Evolutionary conservation across 2,329 filamentous ascomycete species (phyloP), one percentile per base, ranked within the genome.

Genomic region (Albifimbria verrucaria): DNA sequence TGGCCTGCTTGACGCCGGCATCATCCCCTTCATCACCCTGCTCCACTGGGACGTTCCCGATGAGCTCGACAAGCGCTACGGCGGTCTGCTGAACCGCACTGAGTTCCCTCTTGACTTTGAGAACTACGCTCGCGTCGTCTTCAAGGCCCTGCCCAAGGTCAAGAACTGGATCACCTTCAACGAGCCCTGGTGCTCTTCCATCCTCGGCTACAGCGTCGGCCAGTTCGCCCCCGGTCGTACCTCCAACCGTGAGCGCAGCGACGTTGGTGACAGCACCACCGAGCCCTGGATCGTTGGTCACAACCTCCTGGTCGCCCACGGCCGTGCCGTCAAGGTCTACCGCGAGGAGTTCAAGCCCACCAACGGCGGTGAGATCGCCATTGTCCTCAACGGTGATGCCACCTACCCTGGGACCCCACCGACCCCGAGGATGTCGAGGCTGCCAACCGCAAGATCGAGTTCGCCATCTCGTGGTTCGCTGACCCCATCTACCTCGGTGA

Each of bases 111-210:
- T 86, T 54, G 91, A 96, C 73, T 96, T 85, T 67, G 86, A 88
- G 61, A 76, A 87, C 72, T 96, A 92, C 66, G 88, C 90, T 10
- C 85, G 87, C 56, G 77, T 90, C 46, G 77, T 90, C 63, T 95
- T 92, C 75, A 79, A 87, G 66, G 82, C 85, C 1, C 78, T 95
- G 48, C 81, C 85, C 51, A 87, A 86, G 70, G 90, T 92, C 64
- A 90, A 91, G 76, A 80, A 90, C 72, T 96, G 91, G 91, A 90
- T 92, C 69, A 94, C 90, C 23, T 91, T 93, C 75, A 94, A 94
- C 69, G 90, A 96, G 76, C 91, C 91, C 3, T 94, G 89, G 85
- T 95, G 90, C 73, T 89, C 85, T 58, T 84, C 87, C 50, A 86
- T 94, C 56, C 79, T 94, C 42, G 90, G 90, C 32, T 94, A 93